Percentiles rank a stretch among this genome's conserved stretches.
Evolutionary conservation across 2,329 filamentous ascomycete genomes (phyloP).

Genomic region (Ceratocystis ficicola): DNA sequence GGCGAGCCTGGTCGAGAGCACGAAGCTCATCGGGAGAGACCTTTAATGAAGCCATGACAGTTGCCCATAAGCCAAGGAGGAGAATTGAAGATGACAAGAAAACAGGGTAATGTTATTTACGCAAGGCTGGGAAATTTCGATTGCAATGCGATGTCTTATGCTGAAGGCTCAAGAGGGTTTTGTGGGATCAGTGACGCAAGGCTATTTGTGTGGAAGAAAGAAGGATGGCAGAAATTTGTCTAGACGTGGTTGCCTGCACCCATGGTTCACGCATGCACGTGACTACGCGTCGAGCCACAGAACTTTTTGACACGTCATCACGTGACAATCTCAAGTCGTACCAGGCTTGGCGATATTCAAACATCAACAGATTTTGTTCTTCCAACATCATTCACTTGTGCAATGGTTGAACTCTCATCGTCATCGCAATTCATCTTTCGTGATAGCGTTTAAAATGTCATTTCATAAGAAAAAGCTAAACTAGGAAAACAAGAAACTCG

Average conservation of each 20-base stretch:
- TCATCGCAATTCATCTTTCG: background rate
- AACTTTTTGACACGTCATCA: no score
- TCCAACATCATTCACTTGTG: no score
- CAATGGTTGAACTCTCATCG: background rate
- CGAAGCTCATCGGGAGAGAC: slow-evolving; percentile 50
- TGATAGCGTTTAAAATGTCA: background rate
- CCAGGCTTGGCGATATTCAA: no score
- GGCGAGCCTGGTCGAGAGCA: slow-evolving; percentile 57
- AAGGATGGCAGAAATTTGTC: background rate
- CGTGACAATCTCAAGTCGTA: no score
- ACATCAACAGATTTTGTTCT: no score
- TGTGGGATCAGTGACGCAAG: slow-evolving; percentile 3
- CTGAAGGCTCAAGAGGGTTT: background rate
- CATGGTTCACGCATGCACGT: no score
- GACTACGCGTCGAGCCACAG: no score
- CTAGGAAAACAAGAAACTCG: slow-evolving; percentile 16
- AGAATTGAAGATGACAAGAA: background rate
- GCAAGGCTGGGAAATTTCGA: background rate
- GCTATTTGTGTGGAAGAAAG: background rate
- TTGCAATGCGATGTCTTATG: no score
- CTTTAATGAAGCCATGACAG: slow-evolving; percentile 35
- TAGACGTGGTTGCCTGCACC: background rate
- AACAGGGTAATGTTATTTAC: background rate
- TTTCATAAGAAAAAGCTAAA: background rate
- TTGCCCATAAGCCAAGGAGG: background rate